A percentile compares a stretch with the other conserved stretches of the same genome.
Conservation (phyloP, 805 yeast genomes). For the Candida alai region DNA sequence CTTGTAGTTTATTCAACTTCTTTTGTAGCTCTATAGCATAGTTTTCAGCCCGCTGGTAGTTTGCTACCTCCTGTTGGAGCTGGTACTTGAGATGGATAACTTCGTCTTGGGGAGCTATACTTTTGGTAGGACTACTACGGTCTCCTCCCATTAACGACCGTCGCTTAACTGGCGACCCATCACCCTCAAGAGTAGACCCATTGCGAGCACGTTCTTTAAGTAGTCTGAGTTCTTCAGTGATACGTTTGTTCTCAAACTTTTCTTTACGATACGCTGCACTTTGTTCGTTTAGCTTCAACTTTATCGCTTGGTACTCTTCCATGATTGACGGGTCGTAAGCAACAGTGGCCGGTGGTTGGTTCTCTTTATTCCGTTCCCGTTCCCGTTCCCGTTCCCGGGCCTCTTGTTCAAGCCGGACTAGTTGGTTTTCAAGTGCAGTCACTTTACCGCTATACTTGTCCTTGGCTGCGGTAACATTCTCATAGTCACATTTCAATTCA, state of each 20-base stretch:
- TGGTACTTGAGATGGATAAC: conserved; percentile 45
- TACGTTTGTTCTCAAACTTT: conserved; percentile 39
- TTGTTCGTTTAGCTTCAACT: conserved; percentile 49
- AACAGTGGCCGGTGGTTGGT: conserved; percentile 32
- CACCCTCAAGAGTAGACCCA: conserved; percentile 33
- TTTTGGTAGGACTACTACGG: conserved; percentile 16
- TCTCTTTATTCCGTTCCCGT: conserved; percentile 40
- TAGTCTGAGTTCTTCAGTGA: conserved; percentile 55
- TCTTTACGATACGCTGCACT: conserved; percentile 48
- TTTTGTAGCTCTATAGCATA: conserved; percentile 43
- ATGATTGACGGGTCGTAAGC: conserved; percentile 20
- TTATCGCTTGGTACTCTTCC: conserved; percentile 46
- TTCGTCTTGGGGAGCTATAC: conserved; percentile 33
- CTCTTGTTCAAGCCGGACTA: conserved; percentile 16
- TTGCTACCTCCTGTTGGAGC: conserved; percentile 49
- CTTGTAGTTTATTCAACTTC: conserved; percentile 37
- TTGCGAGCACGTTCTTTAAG: conserved; percentile 63
- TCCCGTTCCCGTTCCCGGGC: conserved; percentile 21
- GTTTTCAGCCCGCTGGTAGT: conserved; percentile 48
- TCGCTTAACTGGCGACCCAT: conserved; percentile 19
- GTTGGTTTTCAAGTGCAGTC: conserved; percentile 19
- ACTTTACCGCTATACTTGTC: conserved; percentile 26
- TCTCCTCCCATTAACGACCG: conserved; percentile 35
- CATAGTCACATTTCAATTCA: conserved; percentile 22
- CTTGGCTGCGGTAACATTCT: conserved; percentile 18